Conservation (phyloP, 805 yeast genomes). For the Kluyveromyces nonfermentans region DNA sequence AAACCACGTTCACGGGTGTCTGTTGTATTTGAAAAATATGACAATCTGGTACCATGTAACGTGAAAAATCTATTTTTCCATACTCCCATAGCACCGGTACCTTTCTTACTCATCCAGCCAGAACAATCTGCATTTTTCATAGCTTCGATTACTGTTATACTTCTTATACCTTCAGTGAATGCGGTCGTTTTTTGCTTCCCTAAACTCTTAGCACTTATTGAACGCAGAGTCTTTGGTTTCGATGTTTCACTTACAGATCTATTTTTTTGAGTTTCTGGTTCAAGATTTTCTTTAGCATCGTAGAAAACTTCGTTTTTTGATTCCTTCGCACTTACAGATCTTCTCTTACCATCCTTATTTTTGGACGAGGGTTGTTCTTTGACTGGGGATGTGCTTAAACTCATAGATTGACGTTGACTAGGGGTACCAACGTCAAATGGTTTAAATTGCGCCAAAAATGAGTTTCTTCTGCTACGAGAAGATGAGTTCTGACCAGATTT, state of each 20-base stretch:
- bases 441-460: slow-evolving; percentile 16
- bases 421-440: slow-evolving; percentile 5
- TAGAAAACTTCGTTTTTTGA: slow-evolving; percentile 18
- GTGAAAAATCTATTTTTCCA: slow-evolving; percentile 86
- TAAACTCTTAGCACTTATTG: slow-evolving; percentile 42
- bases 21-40: slow-evolving; percentile 69
- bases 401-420: slow-evolving; percentile 7
- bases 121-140: slow-evolving; percentile 63
- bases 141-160: slow-evolving; percentile 67
- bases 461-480: slow-evolving; percentile 13
- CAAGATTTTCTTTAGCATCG: slow-evolving; percentile 13
- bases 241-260: slow-evolving; percentile 43
- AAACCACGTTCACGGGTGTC: slow-evolving; percentile 86
- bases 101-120: slow-evolving; percentile 96
- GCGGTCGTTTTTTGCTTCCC: slow-evolving; percentile 64
- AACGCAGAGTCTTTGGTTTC: slow-evolving; percentile 42
- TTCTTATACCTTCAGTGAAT: slow-evolving; percentile 79
- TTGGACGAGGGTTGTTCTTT: slow-evolving; percentile 3
- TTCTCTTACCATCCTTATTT: slow-evolving; percentile 28
- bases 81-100: slow-evolving; percentile 72
- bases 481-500: slow-evolving; percentile 6
- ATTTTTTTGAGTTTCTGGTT: slow-evolving; percentile 22
- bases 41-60: slow-evolving; percentile 84
- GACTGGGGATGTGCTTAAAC: slow-evolving; percentile 1
- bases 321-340: slow-evolving; percentile 46